Evolutionary conservation across 345 rosid genomes (phyloP).

Genomic region (Arabis alpina): DNA sequence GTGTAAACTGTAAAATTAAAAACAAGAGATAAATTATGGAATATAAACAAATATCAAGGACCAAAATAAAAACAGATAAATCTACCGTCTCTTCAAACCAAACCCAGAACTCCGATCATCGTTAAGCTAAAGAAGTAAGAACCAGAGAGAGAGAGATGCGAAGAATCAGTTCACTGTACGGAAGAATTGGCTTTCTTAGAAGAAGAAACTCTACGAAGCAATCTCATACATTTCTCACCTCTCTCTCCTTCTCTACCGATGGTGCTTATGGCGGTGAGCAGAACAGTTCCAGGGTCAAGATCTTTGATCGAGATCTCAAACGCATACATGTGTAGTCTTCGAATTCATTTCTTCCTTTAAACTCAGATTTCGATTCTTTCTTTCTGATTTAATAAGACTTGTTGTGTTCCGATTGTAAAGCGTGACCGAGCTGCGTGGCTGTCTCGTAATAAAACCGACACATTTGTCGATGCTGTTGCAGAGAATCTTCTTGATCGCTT

Average conservation of each 20-base stretch:
- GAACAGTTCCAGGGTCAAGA: slow-evolving; percentile 55
- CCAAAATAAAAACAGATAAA: slow-evolving; percentile 15
- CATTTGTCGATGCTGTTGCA: slow-evolving; percentile 85
- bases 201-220: slow-evolving; percentile 1
- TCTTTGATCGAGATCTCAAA: slow-evolving; percentile 90
- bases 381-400: neutral
- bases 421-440: slow-evolving; percentile 99
- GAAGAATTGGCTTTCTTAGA: slow-evolving; percentile 7
- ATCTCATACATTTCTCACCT: slow-evolving; percentile 21
- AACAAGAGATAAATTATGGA: neutral
- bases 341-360: neutral
- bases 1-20: neutral
- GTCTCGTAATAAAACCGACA: slow-evolving; percentile 57
- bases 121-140: neutral
- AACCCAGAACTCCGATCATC: slow-evolving; percentile 31
- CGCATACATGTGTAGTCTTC: slow-evolving; percentile 64
- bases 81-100: slow-evolving; percentile 24
- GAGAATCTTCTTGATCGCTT: slow-evolving; percentile 88
- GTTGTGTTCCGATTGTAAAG: slow-evolving; percentile 40
- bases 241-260: slow-evolving; percentile 50
- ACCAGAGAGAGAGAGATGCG: slow-evolving; percentile 26
- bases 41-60: slow-evolving; percentile 13
- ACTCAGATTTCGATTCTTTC: neutral
- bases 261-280: slow-evolving; percentile 44
- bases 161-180: slow-evolving; percentile 32